A percentile compares a stretch with the other conserved stretches of the same genome.
Evolutionary conservation across 164 flowering plant genomes (phyloP).

Genomic region (Magnolia officinalis): DNA sequence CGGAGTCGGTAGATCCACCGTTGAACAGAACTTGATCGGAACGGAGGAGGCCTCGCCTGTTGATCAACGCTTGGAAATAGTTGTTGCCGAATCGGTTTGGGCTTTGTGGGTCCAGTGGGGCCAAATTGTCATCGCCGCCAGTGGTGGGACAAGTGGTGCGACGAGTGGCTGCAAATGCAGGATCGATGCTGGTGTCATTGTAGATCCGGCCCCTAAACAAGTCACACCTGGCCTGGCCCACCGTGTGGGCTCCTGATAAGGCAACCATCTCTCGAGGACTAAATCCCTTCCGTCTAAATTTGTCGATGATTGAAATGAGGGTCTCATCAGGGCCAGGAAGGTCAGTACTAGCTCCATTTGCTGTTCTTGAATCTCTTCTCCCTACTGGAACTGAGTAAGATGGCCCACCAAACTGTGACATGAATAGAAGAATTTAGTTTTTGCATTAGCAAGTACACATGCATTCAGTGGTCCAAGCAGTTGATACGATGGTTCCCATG

Average conservation of each 20-base stretch:
- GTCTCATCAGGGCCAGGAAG: not conserved
- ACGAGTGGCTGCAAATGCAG: too few species aligned
- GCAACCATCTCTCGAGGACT: not conserved
- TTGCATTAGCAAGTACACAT: not conserved
- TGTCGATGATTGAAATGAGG: not conserved
- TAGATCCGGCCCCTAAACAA: not conserved
- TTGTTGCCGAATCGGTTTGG: too few species aligned
- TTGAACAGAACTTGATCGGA: too few species aligned
- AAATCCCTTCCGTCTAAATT: not conserved
- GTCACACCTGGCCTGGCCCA: not conserved
- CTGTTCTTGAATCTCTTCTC: constrained; percentile 43
- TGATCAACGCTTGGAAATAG: too few species aligned
- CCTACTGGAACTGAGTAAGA: constrained; percentile 36
- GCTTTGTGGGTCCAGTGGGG: too few species aligned
- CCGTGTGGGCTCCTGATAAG: not conserved
- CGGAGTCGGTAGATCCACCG: too few species aligned
- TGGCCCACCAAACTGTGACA: constrained; percentile 39
- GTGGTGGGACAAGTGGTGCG: too few species aligned
- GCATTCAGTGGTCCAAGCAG: too few species aligned
- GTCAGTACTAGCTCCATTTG: constrained; percentile 14
- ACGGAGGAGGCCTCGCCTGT: too few species aligned
- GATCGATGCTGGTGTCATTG: too few species aligned
- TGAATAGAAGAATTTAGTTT: not conserved
- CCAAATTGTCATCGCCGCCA: too few species aligned
- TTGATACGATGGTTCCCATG: too few species aligned